Evolutionary conservation across 2,329 filamentous ascomycete species (phyloP).

Genomic region (Microsporum canis): DNA sequence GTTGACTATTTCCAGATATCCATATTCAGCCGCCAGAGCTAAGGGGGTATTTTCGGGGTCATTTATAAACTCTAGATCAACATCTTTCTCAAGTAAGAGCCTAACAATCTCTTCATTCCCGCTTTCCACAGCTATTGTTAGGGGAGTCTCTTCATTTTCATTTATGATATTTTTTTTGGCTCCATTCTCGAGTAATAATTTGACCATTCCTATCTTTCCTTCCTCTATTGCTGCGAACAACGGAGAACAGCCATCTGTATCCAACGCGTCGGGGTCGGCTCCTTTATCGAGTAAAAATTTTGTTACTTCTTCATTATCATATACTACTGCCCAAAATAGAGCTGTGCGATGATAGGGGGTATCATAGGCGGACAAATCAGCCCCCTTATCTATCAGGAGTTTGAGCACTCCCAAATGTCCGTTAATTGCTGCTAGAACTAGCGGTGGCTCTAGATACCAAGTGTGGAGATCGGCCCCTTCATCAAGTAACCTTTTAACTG

Average conservation of each 20-base stretch:
- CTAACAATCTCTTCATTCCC: not conserved
- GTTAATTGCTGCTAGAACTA: not conserved
- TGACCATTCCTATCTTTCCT: not conserved
- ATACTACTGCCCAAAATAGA: slow-evolving; percentile 22
- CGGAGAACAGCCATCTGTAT: not conserved
- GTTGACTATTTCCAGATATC: not conserved
- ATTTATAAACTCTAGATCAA: not conserved
- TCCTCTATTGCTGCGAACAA: not conserved
- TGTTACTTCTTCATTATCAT: not conserved
- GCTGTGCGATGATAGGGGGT: slow-evolving; percentile 17
- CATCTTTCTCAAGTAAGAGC: not conserved
- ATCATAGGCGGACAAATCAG: not conserved
- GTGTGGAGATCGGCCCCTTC: not conserved
- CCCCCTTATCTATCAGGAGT: not conserved
- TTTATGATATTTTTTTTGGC: not conserved
- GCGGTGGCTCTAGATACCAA: not conserved
- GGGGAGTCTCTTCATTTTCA: not conserved
- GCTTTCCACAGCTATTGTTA: not conserved
- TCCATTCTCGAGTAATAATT: not conserved
- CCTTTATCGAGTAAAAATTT: not conserved
- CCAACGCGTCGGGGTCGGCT: not conserved
- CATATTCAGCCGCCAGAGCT: not conserved
- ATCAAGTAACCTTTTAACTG: not conserved
- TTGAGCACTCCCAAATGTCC: not conserved
- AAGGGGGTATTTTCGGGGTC: not conserved